A percentile compares a stretch with the other conserved stretches of the same genome.
Conservation (phyloP, 768 basidiomycete genomes). For the Tephrocybe sp. region DNA sequence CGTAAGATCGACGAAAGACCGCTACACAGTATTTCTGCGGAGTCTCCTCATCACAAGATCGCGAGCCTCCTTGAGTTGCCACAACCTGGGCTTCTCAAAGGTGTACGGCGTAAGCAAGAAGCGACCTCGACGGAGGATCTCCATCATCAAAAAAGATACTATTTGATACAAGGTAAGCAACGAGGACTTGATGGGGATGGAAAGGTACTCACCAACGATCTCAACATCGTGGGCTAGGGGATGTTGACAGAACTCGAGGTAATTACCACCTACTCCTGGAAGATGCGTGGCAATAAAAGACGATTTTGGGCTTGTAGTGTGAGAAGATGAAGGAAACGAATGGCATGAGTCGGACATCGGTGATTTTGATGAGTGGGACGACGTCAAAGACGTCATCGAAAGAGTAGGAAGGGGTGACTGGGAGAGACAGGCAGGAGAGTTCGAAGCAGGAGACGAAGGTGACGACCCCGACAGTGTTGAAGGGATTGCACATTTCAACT, state of each 20-base stretch:
- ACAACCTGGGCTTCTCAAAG: slow-evolving; percentile 48
- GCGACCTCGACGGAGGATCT: slow-evolving; percentile 59
- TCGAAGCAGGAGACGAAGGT: slow-evolving; percentile 8
- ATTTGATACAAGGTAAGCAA: not conserved
- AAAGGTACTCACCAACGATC: slow-evolving; percentile 44
- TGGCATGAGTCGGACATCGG: not conserved
- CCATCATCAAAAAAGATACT: slow-evolving; percentile 68
- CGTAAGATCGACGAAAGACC: not conserved
- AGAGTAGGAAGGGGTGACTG: slow-evolving; percentile 14
- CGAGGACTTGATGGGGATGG: not conserved
- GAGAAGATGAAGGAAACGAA: not conserved
- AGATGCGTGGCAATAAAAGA: slow-evolving; percentile 50
- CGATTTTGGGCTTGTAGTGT: slow-evolving; percentile 28
- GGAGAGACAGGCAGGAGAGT: slow-evolving; percentile 12
- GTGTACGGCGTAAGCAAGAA: slow-evolving; percentile 50
- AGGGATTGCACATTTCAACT: slow-evolving; percentile 6
- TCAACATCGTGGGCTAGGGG: slow-evolving; percentile 49
- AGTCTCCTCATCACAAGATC: slow-evolving; percentile 36
- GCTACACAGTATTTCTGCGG: slow-evolving; percentile 36
- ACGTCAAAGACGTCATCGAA: slow-evolving; percentile 18
- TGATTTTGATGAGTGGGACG: slow-evolving; percentile 6
- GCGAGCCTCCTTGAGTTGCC: slow-evolving; percentile 44
- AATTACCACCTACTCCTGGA: slow-evolving; percentile 54
- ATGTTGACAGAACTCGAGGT: slow-evolving; percentile 55
- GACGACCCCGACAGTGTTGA: slow-evolving; percentile 16